Evolutionary conservation across 306 rosid genomes (phyloP), one percentile per base, ranked within the genome.

Genomic region (Begonia loranthoides): DNA sequence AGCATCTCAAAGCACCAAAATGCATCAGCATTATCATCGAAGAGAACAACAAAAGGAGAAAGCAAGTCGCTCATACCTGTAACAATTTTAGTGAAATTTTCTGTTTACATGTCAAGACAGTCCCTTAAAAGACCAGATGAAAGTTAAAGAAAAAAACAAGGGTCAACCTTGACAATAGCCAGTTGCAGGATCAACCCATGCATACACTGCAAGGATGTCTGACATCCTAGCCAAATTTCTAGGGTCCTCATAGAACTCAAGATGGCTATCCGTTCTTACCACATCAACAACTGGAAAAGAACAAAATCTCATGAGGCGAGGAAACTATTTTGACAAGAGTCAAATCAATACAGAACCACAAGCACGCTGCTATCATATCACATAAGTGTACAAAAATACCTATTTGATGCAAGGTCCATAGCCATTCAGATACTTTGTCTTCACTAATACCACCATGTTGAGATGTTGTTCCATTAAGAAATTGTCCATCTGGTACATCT

Each of bases 1-100:
- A 88, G 97, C 95, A 88, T 84, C 76, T 88, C 97, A 75, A 88
- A 88, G 79, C 97, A 88, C 97, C 97, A 88, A 74, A 88, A 88
- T 41, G 97, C 97, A 71, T 88, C 97, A 44, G 97, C 97, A 59
- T 88, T 71, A 51, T 88, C 95, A 75, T 88, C 97, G 58, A 81
- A 88, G 73, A 88, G 86, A 59, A 84, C 88, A 60, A 88, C 76
- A 65, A 88, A 88, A 59, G 97, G 97, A 63, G 97, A 88, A 73
- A 88, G 82, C 93, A 88, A 76, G 75, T 84, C 97, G 17, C 97
- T 88, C 97, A 88, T 88, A 67, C 97, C 96, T 87, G 72, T 57
- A 66, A 73, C 60, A 63, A 69, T 61, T 63, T 70, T 28, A 3
- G 9, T 28, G 4, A 28, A 5, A 28, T 7, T 28, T 28, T 28